Conservation (phyloP, 2,329 filamentous ascomycete species). For the Colletotrichum echinochloae region DNA sequence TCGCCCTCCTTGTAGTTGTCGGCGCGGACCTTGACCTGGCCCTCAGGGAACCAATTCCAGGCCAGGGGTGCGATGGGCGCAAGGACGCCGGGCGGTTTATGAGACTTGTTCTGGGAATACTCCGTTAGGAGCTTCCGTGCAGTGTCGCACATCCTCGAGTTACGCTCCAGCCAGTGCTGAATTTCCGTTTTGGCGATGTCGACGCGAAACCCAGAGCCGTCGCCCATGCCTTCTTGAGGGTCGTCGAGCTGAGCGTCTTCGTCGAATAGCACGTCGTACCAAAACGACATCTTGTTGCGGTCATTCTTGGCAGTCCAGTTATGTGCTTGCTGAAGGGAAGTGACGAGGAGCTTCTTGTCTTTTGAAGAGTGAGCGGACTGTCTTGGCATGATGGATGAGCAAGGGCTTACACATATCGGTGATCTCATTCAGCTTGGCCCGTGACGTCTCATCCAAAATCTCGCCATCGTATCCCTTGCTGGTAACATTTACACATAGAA, state of each 20-base stretch:
- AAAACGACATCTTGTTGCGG: constrained; percentile 77
- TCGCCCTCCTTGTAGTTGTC: constrained; percentile 52
- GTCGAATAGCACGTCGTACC: constrained; percentile 74
- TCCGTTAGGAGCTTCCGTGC: constrained; percentile 66
- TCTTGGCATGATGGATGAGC: background rate
- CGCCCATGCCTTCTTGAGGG: constrained; percentile 64
- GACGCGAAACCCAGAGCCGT: constrained; percentile 65
- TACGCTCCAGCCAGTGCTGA: constrained; percentile 71
- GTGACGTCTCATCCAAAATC: constrained; percentile 68
- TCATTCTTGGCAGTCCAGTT: constrained; percentile 79
- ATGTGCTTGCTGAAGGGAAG: constrained; percentile 73
- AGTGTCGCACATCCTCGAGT: constrained; percentile 68
- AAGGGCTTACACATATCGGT: constrained; percentile 70
- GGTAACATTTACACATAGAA: constrained; percentile 74
- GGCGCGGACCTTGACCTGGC: constrained; percentile 49
- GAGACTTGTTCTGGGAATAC: constrained; percentile 63
- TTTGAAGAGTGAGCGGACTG: constrained; percentile 48
- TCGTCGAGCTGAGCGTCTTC: constrained; percentile 62
- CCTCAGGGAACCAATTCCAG: constrained; percentile 67
- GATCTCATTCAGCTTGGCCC: constrained; percentile 70
- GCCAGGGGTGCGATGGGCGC: constrained; percentile 63
- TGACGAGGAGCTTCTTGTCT: constrained; percentile 76
- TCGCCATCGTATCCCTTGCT: constrained; percentile 76
- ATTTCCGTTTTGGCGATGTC: constrained; percentile 71
- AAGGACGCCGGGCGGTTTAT: constrained; percentile 63